Evolutionary conservation across 2,329 filamentous ascomycete species (phyloP).

Genomic region (Didymella keratinophila): DNA sequence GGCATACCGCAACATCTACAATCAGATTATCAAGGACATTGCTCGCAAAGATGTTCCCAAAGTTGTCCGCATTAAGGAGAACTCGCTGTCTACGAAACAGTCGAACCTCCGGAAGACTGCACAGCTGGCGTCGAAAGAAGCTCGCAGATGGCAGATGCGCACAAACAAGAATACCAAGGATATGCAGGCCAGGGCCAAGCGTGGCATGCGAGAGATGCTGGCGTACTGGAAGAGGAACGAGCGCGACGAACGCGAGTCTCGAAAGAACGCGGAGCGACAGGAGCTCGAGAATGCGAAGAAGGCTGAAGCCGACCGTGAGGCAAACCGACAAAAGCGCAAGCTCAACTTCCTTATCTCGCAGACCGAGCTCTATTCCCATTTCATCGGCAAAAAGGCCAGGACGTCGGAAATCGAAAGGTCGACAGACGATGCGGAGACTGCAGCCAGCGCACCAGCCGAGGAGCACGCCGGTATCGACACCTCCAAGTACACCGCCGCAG

Average conservation of each 20-base stretch:
- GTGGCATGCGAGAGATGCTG: slow-evolving; percentile 99
- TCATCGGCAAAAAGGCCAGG: slow-evolving; percentile 99
- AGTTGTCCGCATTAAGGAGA: slow-evolving; percentile 84
- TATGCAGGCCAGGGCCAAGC: slow-evolving; percentile 93
- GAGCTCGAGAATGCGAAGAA: slow-evolving; percentile 96
- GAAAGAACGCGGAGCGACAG: slow-evolving; percentile 92
- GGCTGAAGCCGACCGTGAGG: slow-evolving; percentile 96
- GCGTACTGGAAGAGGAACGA: slow-evolving; percentile 99
- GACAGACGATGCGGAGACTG: slow-evolving; percentile 74
- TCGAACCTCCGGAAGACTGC: slow-evolving; percentile 99
- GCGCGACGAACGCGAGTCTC: slow-evolving; percentile 91
- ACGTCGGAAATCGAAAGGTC: slow-evolving; percentile 93
- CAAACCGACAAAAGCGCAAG: slow-evolving; percentile 96
- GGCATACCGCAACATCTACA: slow-evolving; percentile 95
- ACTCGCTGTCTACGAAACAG: slow-evolving; percentile 83
- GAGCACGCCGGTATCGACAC: slow-evolving; percentile 56
- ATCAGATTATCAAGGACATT: slow-evolving; percentile 95
- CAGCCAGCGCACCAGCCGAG: slow-evolving; percentile 53
- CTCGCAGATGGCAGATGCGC: slow-evolving; percentile 93
- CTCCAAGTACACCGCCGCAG: slow-evolving; percentile 54
- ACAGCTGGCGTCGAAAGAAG: slow-evolving; percentile 95
- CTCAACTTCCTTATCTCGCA: slow-evolving; percentile 99
- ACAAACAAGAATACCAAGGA: slow-evolving; percentile 99
- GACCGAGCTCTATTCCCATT: slow-evolving; percentile 98
- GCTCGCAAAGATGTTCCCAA: slow-evolving; percentile 93